Evolutionary conservation across 805 yeast genomes (phyloP).

Genomic region (Metschnikowia dekortorum): DNA sequence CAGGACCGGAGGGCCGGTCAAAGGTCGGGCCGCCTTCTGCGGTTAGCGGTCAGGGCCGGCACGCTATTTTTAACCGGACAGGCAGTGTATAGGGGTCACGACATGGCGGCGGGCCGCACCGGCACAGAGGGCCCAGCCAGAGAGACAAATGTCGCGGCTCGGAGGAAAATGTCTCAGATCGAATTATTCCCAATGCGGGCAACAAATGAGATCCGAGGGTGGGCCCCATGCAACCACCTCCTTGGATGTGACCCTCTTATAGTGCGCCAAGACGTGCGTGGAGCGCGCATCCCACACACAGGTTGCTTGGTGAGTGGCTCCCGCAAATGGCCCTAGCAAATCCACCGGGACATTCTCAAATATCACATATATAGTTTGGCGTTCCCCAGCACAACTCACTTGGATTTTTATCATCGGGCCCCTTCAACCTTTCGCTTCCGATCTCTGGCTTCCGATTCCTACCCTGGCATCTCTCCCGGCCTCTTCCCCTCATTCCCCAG

Average conservation of each 20-base stretch:
- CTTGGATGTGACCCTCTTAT: constrained; percentile 2
- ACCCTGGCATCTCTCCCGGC: not conserved
- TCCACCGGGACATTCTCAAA: not conserved
- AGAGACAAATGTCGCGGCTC: constrained; percentile 1
- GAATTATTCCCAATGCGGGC: constrained; percentile 1
- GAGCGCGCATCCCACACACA: constrained; percentile 3
- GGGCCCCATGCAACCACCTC: constrained; percentile 5
- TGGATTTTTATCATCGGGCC: constrained; percentile 4
- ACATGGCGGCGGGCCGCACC: not conserved
- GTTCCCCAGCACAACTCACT: not conserved
- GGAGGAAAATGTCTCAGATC: constrained; percentile 4
- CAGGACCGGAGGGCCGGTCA: too few relatives aligned
- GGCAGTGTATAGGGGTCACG: not conserved
- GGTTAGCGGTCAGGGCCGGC: not conserved
- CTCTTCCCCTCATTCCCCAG: not conserved
- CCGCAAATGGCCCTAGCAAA: not conserved
- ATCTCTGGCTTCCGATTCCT: not conserved
- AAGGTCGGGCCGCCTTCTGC: too few relatives aligned
- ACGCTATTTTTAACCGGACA: not conserved
- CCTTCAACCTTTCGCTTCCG: constrained; percentile 1
- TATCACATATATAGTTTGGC: not conserved
- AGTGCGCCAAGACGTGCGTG: constrained; percentile 3
- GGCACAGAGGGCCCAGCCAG: not conserved
- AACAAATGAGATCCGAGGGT: constrained; percentile 3
- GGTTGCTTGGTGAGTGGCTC: constrained; percentile 2